These are phyloP conservation scores for Cetraspora pellucida DNA, from an alignment of 192 early-diverging fungal species.

Conservation along the genomic window DNA sequence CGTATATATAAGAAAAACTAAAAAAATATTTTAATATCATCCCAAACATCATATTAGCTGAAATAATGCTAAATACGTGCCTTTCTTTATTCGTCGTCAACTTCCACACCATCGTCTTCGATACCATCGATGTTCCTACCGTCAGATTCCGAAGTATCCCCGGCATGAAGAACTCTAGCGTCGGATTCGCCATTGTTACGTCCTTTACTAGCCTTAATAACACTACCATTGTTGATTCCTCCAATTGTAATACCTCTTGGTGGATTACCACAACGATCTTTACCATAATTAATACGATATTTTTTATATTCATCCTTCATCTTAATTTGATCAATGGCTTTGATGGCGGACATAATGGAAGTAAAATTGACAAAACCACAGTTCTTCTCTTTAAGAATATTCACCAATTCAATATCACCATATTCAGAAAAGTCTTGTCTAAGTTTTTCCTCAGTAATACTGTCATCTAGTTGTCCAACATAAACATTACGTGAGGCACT, in stretches of 20 bases:
- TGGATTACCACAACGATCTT: constrained; percentile 85
- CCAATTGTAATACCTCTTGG: constrained; percentile 39
- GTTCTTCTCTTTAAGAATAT: constrained; percentile 79
- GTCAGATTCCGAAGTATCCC: constrained; percentile 26
- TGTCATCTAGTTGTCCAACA: constrained; percentile 69
- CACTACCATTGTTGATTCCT: not conserved
- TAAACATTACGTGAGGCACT: constrained; percentile 81
- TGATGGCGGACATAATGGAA: constrained; percentile 72
- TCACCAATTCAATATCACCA: constrained; percentile 88
- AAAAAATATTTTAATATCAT: not conserved
- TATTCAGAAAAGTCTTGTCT: constrained; percentile 75
- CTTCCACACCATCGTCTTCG: constrained; percentile 20
- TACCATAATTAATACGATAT: constrained; percentile 77
- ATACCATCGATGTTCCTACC: constrained; percentile 4
- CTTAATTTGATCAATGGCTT: constrained; percentile 74
- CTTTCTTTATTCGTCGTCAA: constrained; percentile 24
- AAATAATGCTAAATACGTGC: not conserved
- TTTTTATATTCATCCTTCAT: constrained; percentile 61
- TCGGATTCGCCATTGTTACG: constrained; percentile 35
- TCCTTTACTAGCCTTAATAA: constrained; percentile 10
- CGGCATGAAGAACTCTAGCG: constrained; percentile 32
- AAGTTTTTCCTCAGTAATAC: constrained; percentile 69
- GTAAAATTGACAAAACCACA: constrained; percentile 89
- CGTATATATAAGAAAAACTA: not conserved
- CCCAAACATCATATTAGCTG: not conserved